Conservation (phyloP, 1,284 basidiomycete species). For the Ustilago curta region DNA sequence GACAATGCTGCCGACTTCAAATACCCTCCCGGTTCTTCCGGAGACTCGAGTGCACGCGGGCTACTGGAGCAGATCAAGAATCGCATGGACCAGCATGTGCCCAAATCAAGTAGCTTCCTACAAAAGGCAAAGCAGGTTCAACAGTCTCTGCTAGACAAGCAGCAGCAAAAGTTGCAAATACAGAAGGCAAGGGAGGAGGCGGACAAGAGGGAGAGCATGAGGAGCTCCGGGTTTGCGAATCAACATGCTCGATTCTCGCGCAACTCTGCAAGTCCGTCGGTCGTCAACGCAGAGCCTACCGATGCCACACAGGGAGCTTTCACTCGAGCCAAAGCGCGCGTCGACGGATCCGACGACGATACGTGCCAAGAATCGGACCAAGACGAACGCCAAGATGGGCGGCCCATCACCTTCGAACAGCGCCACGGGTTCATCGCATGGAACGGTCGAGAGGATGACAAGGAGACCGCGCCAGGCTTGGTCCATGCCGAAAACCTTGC, state of each 20-base stretch:
- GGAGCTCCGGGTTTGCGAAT: slow-evolving; percentile 30
- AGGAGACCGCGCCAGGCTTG: too few species aligned
- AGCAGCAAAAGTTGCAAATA: slow-evolving; percentile 15
- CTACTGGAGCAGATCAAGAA: slow-evolving; percentile 40
- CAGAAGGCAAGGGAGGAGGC: slow-evolving; percentile 24
- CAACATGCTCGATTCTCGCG: background rate
- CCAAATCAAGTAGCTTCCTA: slow-evolving; percentile 30
- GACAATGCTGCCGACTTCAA: slow-evolving; percentile 3
- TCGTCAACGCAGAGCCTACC: background rate
- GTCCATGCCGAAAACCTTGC: slow-evolving; percentile 17
- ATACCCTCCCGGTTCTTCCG: slow-evolving; percentile 27
- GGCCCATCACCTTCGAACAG: too few species aligned
- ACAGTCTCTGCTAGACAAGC: slow-evolving; percentile 42
- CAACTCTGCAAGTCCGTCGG: background rate
- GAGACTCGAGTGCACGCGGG: slow-evolving; percentile 19
- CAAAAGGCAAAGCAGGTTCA: slow-evolving; percentile 43
- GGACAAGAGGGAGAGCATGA: slow-evolving; percentile 17
- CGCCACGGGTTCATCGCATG: too few species aligned
- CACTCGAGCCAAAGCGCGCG: slow-evolving; percentile 17
- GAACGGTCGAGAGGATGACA: too few species aligned
- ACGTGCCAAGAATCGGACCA: slow-evolving; percentile 5
- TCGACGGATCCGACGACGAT: background rate
- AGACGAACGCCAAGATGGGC: background rate
- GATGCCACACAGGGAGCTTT: slow-evolving; percentile 15
- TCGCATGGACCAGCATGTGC: slow-evolving; percentile 23